Base-by-base conservation (phyloP, 805 yeast species). In the Candida tammaniensis region DNA sequence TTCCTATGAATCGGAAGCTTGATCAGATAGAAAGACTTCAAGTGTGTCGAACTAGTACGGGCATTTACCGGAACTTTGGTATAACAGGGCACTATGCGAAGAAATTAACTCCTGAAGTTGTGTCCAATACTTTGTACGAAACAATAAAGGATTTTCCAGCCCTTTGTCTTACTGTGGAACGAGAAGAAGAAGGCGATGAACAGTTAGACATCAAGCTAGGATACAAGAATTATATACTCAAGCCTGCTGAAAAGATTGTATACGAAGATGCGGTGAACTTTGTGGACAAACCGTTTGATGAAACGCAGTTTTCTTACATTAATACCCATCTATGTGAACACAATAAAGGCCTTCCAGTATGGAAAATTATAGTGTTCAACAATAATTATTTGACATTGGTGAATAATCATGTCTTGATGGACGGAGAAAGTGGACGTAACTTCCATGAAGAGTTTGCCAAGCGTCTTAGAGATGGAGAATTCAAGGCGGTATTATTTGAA, bases 361-460 rank as follows among this genome's bases (percentile, higher is more conserved):
- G 61, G 61, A 45, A 38, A 31, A 29, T 54, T 4, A n/a, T 42
- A 8, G 39, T 25, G 38, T 57, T 16, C 34, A 36, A 20, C 46
- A 47, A 30, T 24, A 31, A 47, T 27, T 46, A 52, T 31, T 7
- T 55, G 7, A 28, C 54, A 8, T 48, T 62, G 23, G 32, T 31
- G 16, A 55, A 52, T 35, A 59, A 61, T 17, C 68, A 55, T 36
- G 17, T 51, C 3, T 36, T 58, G 8, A 52, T 55, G 26, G 70
- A 64, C 42, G 71, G 69, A 3, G 48, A 48, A 11, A 48, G 63
- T 11, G 64, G 60, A 2, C 35, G 38, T 7, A 33, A 26, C 12
- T 34, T 34, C 27, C 37, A 34, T 14, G 14, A 8, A 5, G 29
- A 29, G 15, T 20, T 34, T 13, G 13, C 12, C 9, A 20, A 17